These are phyloP conservation scores for Endothia cerciana DNA, from an alignment of 2,329 filamentous ascomycete species.

Conservation along the genomic window DNA sequence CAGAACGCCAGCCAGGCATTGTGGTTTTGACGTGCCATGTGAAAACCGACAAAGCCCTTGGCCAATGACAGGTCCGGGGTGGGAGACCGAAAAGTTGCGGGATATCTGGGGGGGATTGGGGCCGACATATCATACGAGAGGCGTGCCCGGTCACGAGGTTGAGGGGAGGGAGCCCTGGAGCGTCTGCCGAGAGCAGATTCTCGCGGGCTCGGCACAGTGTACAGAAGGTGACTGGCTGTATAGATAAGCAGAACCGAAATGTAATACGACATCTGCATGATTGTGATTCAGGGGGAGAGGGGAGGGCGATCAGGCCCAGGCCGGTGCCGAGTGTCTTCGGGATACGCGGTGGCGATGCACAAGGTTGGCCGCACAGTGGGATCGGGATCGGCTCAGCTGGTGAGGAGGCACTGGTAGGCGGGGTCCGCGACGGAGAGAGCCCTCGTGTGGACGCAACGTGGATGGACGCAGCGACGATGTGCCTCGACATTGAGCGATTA, in stretches of 20 bases:
- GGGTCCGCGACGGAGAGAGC: not conserved
- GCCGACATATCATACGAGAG: not conserved
- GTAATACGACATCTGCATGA: not conserved
- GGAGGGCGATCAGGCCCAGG: not conserved
- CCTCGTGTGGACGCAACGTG: not conserved
- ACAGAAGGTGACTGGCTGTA: not conserved
- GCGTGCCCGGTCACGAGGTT: not conserved
- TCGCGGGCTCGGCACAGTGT: not conserved
- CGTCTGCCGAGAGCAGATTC: not conserved
- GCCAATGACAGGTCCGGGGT: not conserved
- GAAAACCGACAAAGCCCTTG: not conserved
- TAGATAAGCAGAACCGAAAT: not conserved
- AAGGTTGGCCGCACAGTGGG: not conserved
- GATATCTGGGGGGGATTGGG: not conserved
- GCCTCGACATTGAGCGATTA: not conserved
- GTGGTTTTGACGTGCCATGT: not conserved
- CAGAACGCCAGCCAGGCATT: no score
- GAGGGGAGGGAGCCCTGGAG: not conserved
- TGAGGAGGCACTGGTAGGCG: not conserved
- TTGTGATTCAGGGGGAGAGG: not conserved
- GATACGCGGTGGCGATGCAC: not conserved
- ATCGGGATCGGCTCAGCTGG: not conserved
- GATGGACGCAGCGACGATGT: not conserved
- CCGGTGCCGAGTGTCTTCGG: constrained; percentile 5
- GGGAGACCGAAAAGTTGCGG: not conserved